Evolutionary conservation across 768 basidiomycete species (phyloP), one percentile per base, ranked within the genome.

Genomic region (Tricholomella constricta): DNA sequence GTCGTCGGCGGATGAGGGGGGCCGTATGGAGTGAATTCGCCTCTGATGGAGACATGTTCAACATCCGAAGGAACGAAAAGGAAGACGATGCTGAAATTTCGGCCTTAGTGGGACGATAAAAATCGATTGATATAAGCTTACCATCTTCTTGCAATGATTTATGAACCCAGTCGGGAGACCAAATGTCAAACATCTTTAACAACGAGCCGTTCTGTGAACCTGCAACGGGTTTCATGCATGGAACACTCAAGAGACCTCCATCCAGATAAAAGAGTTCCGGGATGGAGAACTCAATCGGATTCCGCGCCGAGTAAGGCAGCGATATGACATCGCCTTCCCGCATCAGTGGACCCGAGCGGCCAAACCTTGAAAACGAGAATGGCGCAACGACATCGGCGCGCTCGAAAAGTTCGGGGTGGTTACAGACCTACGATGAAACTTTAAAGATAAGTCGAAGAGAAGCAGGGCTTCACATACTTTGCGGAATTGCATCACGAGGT

Each of bases 401-500:
- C 68, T 98, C 94, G 67, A 99, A 99, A 25, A 99, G 80, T 67
- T 98, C 96, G 0, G 97, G 97, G 61, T 99, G 97, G 63, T 98
- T 98, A 79, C 96, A 98, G 57, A 96, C 93, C 90, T 91, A 27
- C 45, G 34, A 19, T 15, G 44, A 10, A 45, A 41, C 12, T 47
- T 41, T 54, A 29, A 46, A 41, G 19, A 19, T 20, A 22, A n/a
- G n/a, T 44, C 25, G 37, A 19, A 40, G 22, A 43, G 31, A 32
- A 46, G 41, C 54, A 22, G n/a, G 23, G 27, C 2, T 27, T 34
- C 20, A 52, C 71, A 23, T 49, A 91, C 93, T 79, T 99, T 99
- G 60, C 97, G 87, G 79, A 98, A 98, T 69, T 99, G 97, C 97
- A 99, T 99, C 56, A 99, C 97, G 55, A 99, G 81, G 70, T 98